Evolutionary conservation across 768 basidiomycete genomes (phyloP), one percentile per base, ranked within the genome.

Genomic region (Amanita thiersii): DNA sequence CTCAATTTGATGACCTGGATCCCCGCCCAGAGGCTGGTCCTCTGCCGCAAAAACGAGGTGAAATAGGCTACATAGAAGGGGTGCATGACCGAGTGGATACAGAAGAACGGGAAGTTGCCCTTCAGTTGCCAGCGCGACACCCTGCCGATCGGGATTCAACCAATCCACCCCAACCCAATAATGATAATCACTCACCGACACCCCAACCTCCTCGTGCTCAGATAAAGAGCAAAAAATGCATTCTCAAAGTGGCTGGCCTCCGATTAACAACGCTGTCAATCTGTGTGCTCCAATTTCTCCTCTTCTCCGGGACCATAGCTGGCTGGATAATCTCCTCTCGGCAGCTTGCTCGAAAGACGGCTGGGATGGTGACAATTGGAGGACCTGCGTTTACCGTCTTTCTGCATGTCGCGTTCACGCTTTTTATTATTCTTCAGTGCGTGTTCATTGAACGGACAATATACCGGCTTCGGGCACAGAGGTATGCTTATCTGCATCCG

Each of bases 401-500:
- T 52, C 54, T 83, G 12, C 79, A 86, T 56, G 68, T 81, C 54
- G 63, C 75, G 0, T 85, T 86, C 50, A 68, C 61, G 12, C 57
- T 84, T 48, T 56, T 59, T 15, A 40, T 64, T 19, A 58, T 83
- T 47, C 68, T 61, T 17, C 69, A 83, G 50, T 54, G 79, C 31
- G 53, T 84, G 44, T 72, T 84, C 54, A 45, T 85, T 44, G 81
- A 86, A 55, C 74, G 83, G 18, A 64, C 72, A 9, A 42, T 83
- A 25, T 84, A 69, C 56, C 69, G 69, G n/a, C 53, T 80, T n/a
- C 79, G 82, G 36, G 81, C 75, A 4, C 75, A 86, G 54, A 66
- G 81, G 41, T 81, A 78, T 53, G 62, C 58, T 9, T 65, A 72
- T 56, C 44, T 73, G 5, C 77, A 83, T 52, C 77, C 78, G 2